These are phyloP conservation scores for Yamadazyma siamensis DNA, from an alignment of 1,139 yeast species.

Conservation along the genomic window DNA sequence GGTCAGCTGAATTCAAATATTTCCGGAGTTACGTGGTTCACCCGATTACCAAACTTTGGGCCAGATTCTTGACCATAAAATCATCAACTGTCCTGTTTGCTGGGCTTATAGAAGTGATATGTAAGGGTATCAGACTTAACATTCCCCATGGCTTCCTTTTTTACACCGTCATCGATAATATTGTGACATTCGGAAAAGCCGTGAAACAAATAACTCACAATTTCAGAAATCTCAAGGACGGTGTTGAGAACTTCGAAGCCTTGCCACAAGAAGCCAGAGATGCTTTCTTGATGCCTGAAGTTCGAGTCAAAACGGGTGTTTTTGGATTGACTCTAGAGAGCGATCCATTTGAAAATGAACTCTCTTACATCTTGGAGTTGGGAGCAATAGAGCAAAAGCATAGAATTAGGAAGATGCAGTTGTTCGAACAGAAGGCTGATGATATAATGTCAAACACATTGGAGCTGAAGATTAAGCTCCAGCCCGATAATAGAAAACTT, in stretches of 20 bases:
- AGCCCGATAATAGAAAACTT: too few relatives aligned
- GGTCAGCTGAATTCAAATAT: conserved; percentile 29
- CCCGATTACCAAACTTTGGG: conserved; percentile 50
- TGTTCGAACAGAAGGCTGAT: conserved; percentile 28
- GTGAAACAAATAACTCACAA: conserved; percentile 52
- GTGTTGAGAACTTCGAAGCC: conserved; percentile 33
- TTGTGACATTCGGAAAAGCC: conserved; percentile 60
- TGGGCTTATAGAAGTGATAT: conserved; percentile 20
- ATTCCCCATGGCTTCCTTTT: conserved; percentile 64
- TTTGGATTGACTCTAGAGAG: conserved; percentile 39
- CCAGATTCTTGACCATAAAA: conserved; percentile 35
- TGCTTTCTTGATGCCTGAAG: conserved; percentile 28
- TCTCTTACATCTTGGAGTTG: conserved; percentile 35
- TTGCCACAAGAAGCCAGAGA: conserved; percentile 31
- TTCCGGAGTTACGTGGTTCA: conserved; percentile 51
- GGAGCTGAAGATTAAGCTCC: conserved; percentile 17
- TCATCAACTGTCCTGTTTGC: conserved; percentile 20
- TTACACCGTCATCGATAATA: conserved; percentile 63
- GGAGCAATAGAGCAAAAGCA: conserved; percentile 37
- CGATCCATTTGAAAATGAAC: conserved; percentile 44
- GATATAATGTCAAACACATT: conserved; percentile 16
- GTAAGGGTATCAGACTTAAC: conserved; percentile 30
- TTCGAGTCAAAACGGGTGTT: conserved; percentile 26
- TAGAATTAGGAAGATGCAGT: conserved; percentile 25
- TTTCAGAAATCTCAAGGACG: conserved; percentile 38